Evolutionary conservation across 768 basidiomycete species (phyloP).

Genomic region (Tylopilus plumbeoviolaceoides): DNA sequence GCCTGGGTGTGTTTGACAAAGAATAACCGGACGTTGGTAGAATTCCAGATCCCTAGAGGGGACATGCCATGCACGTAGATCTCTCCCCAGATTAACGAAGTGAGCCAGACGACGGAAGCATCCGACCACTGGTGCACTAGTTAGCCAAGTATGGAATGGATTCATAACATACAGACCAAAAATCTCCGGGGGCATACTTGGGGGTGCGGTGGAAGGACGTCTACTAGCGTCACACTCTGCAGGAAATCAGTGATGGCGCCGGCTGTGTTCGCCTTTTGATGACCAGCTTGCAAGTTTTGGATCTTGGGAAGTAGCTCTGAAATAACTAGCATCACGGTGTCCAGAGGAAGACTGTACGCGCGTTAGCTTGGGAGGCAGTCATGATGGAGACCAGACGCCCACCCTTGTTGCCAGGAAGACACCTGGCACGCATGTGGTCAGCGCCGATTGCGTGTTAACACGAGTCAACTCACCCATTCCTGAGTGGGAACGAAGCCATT

Average conservation of each 20-base stretch:
- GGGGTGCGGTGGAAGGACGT: slow-evolving; percentile 71
- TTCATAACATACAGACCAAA: slow-evolving; percentile 45
- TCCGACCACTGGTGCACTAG: slow-evolving; percentile 73
- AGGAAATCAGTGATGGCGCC: slow-evolving; percentile 74
- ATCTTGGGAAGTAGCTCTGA: slow-evolving; percentile 85
- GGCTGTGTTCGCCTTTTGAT: slow-evolving; percentile 57
- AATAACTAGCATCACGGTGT: slow-evolving; percentile 81
- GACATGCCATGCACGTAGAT: slow-evolving; percentile 89
- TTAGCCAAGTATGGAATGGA: background rate
- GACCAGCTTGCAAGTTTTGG: slow-evolving; percentile 72
- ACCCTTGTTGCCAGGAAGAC: slow-evolving; percentile 97
- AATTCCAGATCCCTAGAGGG: slow-evolving; percentile 85
- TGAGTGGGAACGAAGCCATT: slow-evolving; percentile 95
- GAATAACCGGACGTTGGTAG: slow-evolving; percentile 85
- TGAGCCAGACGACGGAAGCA: slow-evolving; percentile 87
- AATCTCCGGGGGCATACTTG: slow-evolving; percentile 70
- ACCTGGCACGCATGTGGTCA: slow-evolving; percentile 43
- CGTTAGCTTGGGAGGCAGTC: slow-evolving; percentile 6
- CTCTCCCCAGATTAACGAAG: slow-evolving; percentile 93
- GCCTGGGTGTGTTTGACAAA: slow-evolving; percentile 83
- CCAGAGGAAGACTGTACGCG: slow-evolving; percentile 70
- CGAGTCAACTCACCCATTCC: slow-evolving; percentile 71
- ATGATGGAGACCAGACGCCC: slow-evolving; percentile 14
- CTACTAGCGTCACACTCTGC: slow-evolving; percentile 58
- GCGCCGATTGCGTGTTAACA: background rate